Conservation (phyloP, 2,329 filamentous ascomycete genomes). For the Hypoxylon sp. region DNA sequence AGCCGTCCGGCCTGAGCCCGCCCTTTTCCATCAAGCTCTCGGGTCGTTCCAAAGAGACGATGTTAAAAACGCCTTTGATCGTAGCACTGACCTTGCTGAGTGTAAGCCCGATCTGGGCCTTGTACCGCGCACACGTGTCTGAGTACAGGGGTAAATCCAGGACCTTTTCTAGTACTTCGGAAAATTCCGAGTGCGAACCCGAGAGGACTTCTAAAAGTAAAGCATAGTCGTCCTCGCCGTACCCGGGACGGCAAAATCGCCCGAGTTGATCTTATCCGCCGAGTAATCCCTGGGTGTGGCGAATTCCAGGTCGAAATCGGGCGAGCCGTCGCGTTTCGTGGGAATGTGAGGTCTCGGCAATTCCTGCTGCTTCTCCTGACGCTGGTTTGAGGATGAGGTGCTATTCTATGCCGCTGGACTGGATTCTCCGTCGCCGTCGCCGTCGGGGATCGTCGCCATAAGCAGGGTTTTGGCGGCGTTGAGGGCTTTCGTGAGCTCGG, state of each 20-base stretch:
- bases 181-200: neutral
- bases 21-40: neutral
- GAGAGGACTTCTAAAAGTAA: too few relatives aligned
- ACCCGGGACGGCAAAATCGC: too few relatives aligned
- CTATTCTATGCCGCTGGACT: too few relatives aligned
- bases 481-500: neutral
- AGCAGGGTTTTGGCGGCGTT: neutral
- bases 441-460: too few relatives aligned
- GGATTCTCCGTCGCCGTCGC: neutral
- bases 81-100: conserved; percentile 18
- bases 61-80: conserved; percentile 20
- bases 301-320: neutral
- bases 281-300: neutral
- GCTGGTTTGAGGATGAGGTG: too few relatives aligned
- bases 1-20: neutral
- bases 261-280: too few relatives aligned
- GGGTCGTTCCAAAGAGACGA: conserved; percentile 5
- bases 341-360: neutral
- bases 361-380: neutral
- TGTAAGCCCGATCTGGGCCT: conserved; percentile 28
- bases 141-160: neutral
- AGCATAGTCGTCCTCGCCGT: too few relatives aligned
- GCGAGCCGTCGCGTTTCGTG: neutral
- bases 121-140: neutral
- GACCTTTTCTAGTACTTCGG: neutral